These are phyloP conservation scores for Candida ovalis DNA, from an alignment of 805 yeast species.

Conservation along the genomic window DNA sequence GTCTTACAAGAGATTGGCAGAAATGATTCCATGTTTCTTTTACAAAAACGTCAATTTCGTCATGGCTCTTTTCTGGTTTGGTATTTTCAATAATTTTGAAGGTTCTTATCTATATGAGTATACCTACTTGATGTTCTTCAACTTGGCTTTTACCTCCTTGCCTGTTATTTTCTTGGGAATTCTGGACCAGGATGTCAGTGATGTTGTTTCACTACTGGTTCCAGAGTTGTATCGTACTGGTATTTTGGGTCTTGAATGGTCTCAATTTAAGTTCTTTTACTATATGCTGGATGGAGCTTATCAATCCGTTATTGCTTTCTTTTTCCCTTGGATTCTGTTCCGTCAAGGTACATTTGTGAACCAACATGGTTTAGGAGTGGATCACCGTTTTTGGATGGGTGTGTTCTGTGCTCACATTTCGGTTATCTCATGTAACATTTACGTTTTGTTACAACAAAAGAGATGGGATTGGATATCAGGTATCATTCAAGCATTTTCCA, in stretches of 20 bases:
- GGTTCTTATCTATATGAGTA: slow-evolving; percentile 75
- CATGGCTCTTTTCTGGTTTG: slow-evolving; percentile 73
- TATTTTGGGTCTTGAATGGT: slow-evolving; percentile 60
- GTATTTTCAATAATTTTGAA: slow-evolving; percentile 64
- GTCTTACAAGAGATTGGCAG: slow-evolving; percentile 72
- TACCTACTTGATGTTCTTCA: slow-evolving; percentile 74
- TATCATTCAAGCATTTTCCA: slow-evolving; percentile 50
- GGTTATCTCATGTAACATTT: slow-evolving; percentile 61
- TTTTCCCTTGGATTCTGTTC: slow-evolving; percentile 60
- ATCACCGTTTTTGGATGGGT: slow-evolving; percentile 73
- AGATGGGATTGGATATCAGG: slow-evolving; percentile 76
- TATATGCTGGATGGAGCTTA: slow-evolving; percentile 69
- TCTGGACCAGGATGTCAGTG: slow-evolving; percentile 73
- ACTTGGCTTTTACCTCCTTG: slow-evolving; percentile 74
- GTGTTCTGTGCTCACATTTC: slow-evolving; percentile 55
- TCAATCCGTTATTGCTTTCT: slow-evolving; percentile 67
- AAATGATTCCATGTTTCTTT: slow-evolving; percentile 75
- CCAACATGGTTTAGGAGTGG: slow-evolving; percentile 48
- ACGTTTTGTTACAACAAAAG: slow-evolving; percentile 62
- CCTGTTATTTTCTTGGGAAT: slow-evolving; percentile 73
- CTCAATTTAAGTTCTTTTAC: slow-evolving; percentile 52
- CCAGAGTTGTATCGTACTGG: slow-evolving; percentile 73
- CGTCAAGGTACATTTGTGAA: slow-evolving; percentile 39
- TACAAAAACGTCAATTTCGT: slow-evolving; percentile 76
- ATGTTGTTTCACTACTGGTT: slow-evolving; percentile 56